Conservation (phyloP, 768 basidiomycete genomes). For the Podaxis sp. region DNA sequence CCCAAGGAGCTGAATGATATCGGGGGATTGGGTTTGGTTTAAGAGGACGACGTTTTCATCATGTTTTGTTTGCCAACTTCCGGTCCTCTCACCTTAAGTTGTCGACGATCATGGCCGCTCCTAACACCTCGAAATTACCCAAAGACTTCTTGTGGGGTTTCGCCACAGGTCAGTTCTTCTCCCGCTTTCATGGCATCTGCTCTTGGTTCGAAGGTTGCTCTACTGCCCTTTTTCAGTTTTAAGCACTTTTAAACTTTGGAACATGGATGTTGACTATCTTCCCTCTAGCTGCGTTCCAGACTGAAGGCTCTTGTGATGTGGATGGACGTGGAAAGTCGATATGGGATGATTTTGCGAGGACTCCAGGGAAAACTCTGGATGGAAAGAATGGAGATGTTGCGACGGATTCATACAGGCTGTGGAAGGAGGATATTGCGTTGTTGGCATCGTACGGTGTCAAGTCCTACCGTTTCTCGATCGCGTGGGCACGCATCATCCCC, state of each 20-base stretch:
- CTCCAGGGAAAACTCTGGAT: slow-evolving; percentile 65
- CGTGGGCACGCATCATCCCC: slow-evolving; percentile 76
- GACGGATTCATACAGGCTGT: slow-evolving; percentile 65
- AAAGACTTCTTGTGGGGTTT: slow-evolving; percentile 68
- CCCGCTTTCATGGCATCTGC: background rate
- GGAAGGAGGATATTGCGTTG: slow-evolving; percentile 63
- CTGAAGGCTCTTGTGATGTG: slow-evolving; percentile 60
- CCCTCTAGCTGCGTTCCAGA: slow-evolving; percentile 59
- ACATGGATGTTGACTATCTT: slow-evolving; percentile 8
- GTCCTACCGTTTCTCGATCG: slow-evolving; percentile 71
- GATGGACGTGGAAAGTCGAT: slow-evolving; percentile 66
- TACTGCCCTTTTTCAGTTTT: background rate
- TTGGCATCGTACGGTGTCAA: slow-evolving; percentile 63
- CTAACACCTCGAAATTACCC: slow-evolving; percentile 38
- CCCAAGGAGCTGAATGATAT: slow-evolving; percentile 38
- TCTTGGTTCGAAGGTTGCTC: background rate
- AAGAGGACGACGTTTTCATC: slow-evolving; percentile 26
- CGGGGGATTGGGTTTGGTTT: slow-evolving; percentile 37
- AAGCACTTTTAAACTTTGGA: slow-evolving; percentile 3
- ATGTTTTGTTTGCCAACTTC: slow-evolving; percentile 25
- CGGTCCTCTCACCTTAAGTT: slow-evolving; percentile 20
- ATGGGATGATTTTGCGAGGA: slow-evolving; percentile 69
- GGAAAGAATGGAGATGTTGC: slow-evolving; percentile 66
- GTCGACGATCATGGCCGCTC: slow-evolving; percentile 25
- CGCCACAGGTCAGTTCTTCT: slow-evolving; percentile 50